Conservation (phyloP, 2,329 filamentous ascomycete genomes). For the Aspergillus thermomutatus region DNA sequence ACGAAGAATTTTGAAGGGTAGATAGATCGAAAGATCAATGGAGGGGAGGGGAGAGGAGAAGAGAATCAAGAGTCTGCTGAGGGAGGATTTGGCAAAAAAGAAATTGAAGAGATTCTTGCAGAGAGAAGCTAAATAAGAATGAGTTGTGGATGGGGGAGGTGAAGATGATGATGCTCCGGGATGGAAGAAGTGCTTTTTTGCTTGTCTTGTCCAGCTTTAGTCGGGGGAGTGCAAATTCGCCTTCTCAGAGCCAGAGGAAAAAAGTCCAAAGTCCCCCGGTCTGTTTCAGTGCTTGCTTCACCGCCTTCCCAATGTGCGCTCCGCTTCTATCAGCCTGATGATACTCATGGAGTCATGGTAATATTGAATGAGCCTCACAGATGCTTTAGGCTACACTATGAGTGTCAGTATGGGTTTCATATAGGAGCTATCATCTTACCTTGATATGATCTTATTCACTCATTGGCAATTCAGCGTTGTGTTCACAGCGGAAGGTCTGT, state of each 20-base stretch:
- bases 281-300: conserved; percentile 4
- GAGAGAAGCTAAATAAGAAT: not conserved
- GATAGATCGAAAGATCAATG: conserved; percentile 6
- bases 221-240: not conserved
- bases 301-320: not conserved
- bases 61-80: not conserved
- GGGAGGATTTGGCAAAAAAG: not conserved
- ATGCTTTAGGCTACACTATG: not conserved
- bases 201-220: not conserved
- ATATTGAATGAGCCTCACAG: not conserved
- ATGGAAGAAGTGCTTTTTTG: not conserved
- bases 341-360: not conserved
- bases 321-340: not conserved
- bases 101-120: not conserved
- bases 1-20: conserved; percentile 16
- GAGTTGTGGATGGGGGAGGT: not conserved
- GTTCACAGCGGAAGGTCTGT: not conserved
- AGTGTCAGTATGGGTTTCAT: not conserved
- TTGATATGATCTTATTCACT: not conserved
- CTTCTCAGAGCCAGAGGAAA: not conserved
- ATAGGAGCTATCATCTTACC: not conserved
- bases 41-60: conserved; percentile 3
- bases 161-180: conserved; percentile 1
- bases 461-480: not conserved
- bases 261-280: conserved; percentile 6